Conservation (phyloP, 345 rosid species). For the Orychophragmus violaceus region DNA sequence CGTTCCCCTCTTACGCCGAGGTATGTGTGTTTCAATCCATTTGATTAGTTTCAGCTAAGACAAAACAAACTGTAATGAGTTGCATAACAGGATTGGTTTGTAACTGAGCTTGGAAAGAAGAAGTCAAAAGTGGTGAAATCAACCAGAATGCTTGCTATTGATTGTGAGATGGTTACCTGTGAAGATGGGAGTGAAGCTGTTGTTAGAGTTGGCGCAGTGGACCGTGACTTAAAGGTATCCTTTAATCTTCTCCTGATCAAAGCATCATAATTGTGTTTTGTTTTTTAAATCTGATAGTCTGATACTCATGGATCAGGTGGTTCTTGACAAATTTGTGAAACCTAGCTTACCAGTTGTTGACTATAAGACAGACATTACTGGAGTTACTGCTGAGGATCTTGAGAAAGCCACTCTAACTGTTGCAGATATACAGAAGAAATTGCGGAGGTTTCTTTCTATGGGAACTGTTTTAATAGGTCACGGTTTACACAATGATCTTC, state of each 20-base stretch:
- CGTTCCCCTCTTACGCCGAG: conserved; percentile 58
- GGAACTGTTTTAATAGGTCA: conserved; percentile 83
- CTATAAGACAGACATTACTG: conserved; percentile 76
- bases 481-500: conserved; percentile 68
- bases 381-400: conserved; percentile 63
- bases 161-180: conserved; percentile 98
- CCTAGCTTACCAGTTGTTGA: conserved; percentile 60
- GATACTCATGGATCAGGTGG: conserved; percentile 56
- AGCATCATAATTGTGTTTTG: background rate
- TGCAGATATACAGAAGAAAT: conserved; percentile 65
- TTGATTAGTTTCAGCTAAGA: conserved; percentile 5
- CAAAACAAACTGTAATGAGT: conserved; percentile 45
- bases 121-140: conserved; percentile 40
- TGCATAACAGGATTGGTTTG: conserved; percentile 61
- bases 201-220: conserved; percentile 72
- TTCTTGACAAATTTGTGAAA: conserved; percentile 63
- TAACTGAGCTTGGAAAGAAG: conserved; percentile 40
- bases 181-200: conserved; percentile 88
- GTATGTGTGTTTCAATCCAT: conserved; percentile 35
- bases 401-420: conserved; percentile 55
- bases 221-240: conserved; percentile 58
- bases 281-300: conserved; percentile 29
- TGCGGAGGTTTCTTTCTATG: conserved; percentile 59
- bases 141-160: conserved; percentile 62
- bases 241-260: background rate